Percentiles rank a stretch among this genome's conserved stretches.
phyloP scores from a whole-genome alignment of 176 grass and related monocot species.

The Aegilops sharonensis region DNA sequence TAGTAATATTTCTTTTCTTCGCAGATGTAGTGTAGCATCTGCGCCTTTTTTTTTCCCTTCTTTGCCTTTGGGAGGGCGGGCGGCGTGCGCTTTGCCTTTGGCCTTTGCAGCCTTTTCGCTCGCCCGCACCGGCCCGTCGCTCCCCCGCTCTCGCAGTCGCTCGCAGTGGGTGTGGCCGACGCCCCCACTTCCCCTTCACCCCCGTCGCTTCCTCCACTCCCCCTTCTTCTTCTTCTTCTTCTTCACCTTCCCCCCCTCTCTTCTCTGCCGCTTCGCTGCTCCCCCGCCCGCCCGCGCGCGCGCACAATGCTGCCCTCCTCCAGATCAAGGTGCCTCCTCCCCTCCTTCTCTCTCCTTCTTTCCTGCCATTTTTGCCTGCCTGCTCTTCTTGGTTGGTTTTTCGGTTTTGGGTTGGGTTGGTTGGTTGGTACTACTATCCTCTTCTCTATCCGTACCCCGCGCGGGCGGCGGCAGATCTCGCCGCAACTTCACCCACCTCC shows the following conservation, averaged over 20 bases:
- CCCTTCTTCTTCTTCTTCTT: background rate
- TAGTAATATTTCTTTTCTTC: too few relatives aligned
- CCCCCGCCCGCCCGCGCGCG: slow-evolving; percentile 12
- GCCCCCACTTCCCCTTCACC: background rate
- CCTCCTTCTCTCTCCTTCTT: background rate
- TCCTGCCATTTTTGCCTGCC: background rate
- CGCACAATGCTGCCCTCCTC: slow-evolving; percentile 61
- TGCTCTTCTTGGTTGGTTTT: background rate
- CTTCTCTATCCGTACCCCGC: background rate
- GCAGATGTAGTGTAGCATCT: background rate
- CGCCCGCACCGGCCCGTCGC: background rate
- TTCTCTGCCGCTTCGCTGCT: too few relatives aligned
- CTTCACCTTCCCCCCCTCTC: background rate
- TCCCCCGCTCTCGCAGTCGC: background rate
- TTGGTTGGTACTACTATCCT: background rate
- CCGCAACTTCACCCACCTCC: background rate
- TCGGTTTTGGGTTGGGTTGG: background rate
- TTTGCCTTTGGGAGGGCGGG: background rate
- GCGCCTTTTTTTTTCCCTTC: background rate
- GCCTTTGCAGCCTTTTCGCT: slow-evolving; percentile 45
- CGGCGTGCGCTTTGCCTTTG: slow-evolving; percentile 12
- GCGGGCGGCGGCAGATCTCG: background rate
- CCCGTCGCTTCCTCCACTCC: background rate
- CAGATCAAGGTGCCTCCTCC: slow-evolving; percentile 45
- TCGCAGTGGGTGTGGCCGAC: background rate